Percentiles rank a stretch among this genome's conserved stretches.
phyloP scores from a whole-genome alignment of 2,329 filamentous ascomycete genomes.

The Colletotrichum tropicale region DNA sequence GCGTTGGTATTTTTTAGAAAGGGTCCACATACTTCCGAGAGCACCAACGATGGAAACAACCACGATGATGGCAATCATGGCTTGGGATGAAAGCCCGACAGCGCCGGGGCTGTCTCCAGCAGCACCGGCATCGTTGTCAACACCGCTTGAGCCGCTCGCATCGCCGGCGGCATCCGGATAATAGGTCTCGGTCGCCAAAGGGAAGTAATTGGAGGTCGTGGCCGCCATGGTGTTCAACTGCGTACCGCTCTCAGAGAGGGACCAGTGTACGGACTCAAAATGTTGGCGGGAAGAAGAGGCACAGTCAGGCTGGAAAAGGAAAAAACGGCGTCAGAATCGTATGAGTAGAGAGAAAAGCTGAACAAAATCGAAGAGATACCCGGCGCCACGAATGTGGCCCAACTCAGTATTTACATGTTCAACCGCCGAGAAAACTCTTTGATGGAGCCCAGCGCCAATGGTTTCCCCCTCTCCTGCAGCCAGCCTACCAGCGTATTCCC shows the following conservation, averaged over 20 bases:
- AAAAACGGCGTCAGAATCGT: conserved; percentile 14
- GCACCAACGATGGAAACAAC: conserved; percentile 71
- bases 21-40: conserved; percentile 65
- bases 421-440: not conserved
- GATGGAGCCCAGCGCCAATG: conserved; percentile 1
- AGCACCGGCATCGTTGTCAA: conserved; percentile 66
- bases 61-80: conserved; percentile 75
- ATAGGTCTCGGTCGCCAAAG: conserved; percentile 46
- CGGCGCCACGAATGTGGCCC: conserved; percentile 21
- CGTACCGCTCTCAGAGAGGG: not conserved
- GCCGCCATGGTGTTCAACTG: conserved; percentile 39
- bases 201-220: conserved; percentile 41
- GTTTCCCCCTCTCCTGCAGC: not conserved
- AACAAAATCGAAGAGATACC: conserved; percentile 21
- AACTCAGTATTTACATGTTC: conserved; percentile 19
- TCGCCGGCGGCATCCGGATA: conserved; percentile 36
- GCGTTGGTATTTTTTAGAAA: not conserved
- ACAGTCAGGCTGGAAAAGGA: not conserved
- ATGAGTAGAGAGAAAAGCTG: conserved; percentile 17
- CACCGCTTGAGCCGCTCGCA: conserved; percentile 37
- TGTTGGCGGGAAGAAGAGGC: not conserved
- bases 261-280: not conserved
- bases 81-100: conserved; percentile 70
- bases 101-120: conserved; percentile 65
- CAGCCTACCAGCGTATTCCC: not conserved